phyloP scores from a whole-genome alignment of 2,329 filamentous ascomycete species.

The Colletotrichum theobromicola region DNA sequence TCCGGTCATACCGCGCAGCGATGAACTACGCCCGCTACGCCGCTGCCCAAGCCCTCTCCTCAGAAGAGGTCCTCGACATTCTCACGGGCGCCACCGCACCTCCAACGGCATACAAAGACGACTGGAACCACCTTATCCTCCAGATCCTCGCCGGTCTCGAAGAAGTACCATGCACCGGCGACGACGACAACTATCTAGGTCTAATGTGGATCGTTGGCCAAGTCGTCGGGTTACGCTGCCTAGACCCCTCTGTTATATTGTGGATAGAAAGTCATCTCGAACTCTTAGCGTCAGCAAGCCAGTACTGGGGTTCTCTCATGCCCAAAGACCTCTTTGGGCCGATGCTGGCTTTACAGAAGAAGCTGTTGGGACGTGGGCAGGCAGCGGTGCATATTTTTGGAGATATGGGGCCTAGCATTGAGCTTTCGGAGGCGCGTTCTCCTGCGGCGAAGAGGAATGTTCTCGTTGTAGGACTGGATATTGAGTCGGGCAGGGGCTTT shows the following conservation, averaged over 20 bases:
- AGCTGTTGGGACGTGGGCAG: neutral
- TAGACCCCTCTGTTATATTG: neutral
- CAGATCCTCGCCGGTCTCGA: neutral
- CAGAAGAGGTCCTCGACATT: neutral
- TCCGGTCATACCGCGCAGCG: neutral
- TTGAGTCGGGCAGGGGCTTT: neutral
- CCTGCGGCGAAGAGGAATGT: neutral
- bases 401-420: neutral
- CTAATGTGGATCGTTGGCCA: neutral
- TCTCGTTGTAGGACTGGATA: neutral
- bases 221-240: neutral
- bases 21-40: neutral
- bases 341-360: neutral
- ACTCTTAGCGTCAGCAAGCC: neutral
- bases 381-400: neutral
- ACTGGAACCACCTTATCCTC: neutral
- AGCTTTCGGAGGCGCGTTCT: neutral
- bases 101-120: neutral
- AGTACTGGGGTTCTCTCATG: neutral
- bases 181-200: neutral
- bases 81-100: neutral
- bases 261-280: neutral
- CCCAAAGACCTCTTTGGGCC: neutral
- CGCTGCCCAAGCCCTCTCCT: neutral
- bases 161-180: neutral